Evolutionary conservation across 257 asterid genomes (phyloP), one percentile per base, ranked within the genome.

Genomic region (Rhazya stricta): DNA sequence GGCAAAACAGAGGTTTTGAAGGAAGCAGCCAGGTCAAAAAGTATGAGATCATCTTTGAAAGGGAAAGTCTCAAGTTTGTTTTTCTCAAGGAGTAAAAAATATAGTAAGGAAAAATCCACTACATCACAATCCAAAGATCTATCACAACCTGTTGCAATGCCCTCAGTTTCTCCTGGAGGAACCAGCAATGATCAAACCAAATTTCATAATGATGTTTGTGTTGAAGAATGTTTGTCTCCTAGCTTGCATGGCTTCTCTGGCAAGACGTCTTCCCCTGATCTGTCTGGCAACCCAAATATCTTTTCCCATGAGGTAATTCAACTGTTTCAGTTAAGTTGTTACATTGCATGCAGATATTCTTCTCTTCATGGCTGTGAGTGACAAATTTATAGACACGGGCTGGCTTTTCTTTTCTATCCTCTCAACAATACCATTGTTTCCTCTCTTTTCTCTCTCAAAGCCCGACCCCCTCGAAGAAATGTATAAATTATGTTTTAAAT

Each of bases 51-150:
- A 15, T 89, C 96, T 9, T 87, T 92, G 36, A 92, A 84, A 71
- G 96, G 91, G 83, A 93, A 91, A 81, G 94, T 91, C 51, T 90
- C 98, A 23, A 90, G 88, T 82, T 83, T 94, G 84, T 90, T 94
- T 76, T 91, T 89, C 87, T 88, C 91, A 34, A 87, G 90, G 85
- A 89, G 75, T 83, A 94, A 86, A 82, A 94, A 82, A 81, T 45
- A 80, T 65, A 74, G 80, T 79, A 88, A 89, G 85, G 88, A 85
- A 58, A 84, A 82, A 72, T 68, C 82, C 72, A 73, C 50, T 67
- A 69, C 74, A 73, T 69, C 85, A 69, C 86, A 81, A 77, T 79
- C 86, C 74, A 82, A 69, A 75, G 79, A 79, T 78, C 87, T 77
- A 57, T 70, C 67, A 57, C 79, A 36, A 63, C 70, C 83, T 37